A percentile compares a stretch with the other conserved stretches of the same genome.
These are phyloP conservation scores for Lasiodiplodia sp. DNA, from an alignment of 2,329 filamentous ascomycete species.

Conservation along the genomic window DNA sequence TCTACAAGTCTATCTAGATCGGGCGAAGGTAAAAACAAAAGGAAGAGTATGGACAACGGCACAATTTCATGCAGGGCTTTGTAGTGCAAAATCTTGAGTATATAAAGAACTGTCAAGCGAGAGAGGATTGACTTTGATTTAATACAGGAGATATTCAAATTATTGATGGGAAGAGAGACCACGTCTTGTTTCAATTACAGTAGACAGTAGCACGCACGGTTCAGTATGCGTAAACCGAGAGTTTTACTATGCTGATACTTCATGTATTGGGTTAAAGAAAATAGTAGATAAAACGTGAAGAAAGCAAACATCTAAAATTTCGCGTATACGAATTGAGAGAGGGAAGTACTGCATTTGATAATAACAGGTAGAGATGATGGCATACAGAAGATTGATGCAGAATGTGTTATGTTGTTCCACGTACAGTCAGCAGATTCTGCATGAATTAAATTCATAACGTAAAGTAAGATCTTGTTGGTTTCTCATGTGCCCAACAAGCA, in stretches of 20 bases:
- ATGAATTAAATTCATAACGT: too few species aligned
- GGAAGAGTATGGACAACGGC: background rate
- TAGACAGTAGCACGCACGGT: background rate
- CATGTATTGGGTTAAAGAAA: background rate
- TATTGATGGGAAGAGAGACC: background rate
- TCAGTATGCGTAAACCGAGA: background rate
- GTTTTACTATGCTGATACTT: background rate
- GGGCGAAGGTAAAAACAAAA: background rate
- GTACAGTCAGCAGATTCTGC: too few species aligned
- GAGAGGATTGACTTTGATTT: background rate
- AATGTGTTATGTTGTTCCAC: too few species aligned
- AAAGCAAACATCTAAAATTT: background rate
- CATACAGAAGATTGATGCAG: too few species aligned
- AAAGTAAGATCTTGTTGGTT: too few species aligned
- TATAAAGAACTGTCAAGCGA: background rate
- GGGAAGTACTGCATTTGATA: too few species aligned
- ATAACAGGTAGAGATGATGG: too few species aligned
- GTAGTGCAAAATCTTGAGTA: background rate
- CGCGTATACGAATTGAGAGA: too few species aligned
- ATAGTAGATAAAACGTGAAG: background rate
- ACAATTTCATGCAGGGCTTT: background rate
- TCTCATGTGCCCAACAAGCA: too few species aligned
- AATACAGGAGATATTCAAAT: background rate
- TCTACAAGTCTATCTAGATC: background rate
- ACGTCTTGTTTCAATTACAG: background rate